Conservation (phyloP, 2,329 filamentous ascomycete genomes). For the Cephalotrichum gorgonifer region DNA sequence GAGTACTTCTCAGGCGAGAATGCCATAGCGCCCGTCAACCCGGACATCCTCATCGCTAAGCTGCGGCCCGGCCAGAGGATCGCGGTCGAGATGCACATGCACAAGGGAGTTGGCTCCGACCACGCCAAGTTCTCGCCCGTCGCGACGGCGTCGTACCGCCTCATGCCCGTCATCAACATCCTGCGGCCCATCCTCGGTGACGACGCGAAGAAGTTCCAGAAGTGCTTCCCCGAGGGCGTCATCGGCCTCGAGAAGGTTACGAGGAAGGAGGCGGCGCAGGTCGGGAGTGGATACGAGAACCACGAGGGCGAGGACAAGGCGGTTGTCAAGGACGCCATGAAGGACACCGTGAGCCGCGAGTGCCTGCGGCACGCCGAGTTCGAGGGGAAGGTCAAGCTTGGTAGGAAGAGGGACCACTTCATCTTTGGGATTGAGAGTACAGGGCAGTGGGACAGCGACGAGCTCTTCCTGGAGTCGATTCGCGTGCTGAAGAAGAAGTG, state of each 20-base stretch:
- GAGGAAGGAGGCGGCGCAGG: slow-evolving; percentile 47
- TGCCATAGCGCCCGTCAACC: slow-evolving; percentile 69
- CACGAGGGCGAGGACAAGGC: slow-evolving; percentile 76
- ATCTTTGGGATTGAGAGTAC: slow-evolving; percentile 94
- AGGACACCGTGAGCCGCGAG: slow-evolving; percentile 90
- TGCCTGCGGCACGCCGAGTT: slow-evolving; percentile 88
- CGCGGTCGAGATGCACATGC: slow-evolving; percentile 79
- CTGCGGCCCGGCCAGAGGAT: slow-evolving; percentile 84
- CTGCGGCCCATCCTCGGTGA: slow-evolving; percentile 70
- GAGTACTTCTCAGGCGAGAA: slow-evolving; percentile 58
- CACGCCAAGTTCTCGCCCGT: slow-evolving; percentile 97
- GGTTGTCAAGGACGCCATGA: slow-evolving; percentile 79
- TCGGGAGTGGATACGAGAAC: slow-evolving; percentile 58
- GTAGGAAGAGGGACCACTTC: slow-evolving; percentile 86
- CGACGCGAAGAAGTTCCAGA: slow-evolving; percentile 80
- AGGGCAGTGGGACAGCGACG: slow-evolving; percentile 89
- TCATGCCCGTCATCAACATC: slow-evolving; percentile 83
- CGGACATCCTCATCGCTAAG: slow-evolving; percentile 90
- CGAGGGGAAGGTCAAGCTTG: slow-evolving; percentile 88
- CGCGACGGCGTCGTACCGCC: slow-evolving; percentile 84
- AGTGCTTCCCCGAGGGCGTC: slow-evolving; percentile 83
- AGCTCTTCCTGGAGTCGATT: slow-evolving; percentile 84
- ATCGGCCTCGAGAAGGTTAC: slow-evolving; percentile 70
- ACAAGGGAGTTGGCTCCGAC: slow-evolving; percentile 88
- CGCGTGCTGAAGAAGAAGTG: slow-evolving; percentile 81